These are phyloP conservation scores for Hsuehochloa calcarea DNA, from an alignment of 176 grass and related monocot genomes.

Conservation along the genomic window DNA sequence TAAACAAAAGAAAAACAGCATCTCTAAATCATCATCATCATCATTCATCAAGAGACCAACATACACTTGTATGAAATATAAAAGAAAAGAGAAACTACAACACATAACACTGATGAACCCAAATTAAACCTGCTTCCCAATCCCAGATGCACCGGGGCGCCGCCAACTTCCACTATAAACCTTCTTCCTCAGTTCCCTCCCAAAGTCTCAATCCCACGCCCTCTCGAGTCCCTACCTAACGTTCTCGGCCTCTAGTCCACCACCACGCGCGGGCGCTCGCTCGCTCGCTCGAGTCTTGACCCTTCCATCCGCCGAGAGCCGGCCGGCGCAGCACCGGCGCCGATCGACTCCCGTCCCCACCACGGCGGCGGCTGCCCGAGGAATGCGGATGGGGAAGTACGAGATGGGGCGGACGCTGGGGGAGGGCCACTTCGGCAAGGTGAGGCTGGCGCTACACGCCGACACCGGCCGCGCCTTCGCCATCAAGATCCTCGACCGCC, in stretches of 20 bases:
- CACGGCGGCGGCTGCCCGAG: neutral
- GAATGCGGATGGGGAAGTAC: slow-evolving; percentile 75
- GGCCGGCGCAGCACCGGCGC: neutral
- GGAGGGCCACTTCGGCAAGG: slow-evolving; percentile 86
- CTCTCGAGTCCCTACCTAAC: slow-evolving; percentile 12
- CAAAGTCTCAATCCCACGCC: neutral
- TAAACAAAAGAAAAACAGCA: neutral
- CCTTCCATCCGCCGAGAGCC: neutral
- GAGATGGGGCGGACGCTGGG: slow-evolving; percentile 79
- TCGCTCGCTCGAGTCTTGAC: neutral
- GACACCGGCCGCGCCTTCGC: slow-evolving; percentile 65
- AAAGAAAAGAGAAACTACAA: neutral
- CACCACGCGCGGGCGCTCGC: neutral
- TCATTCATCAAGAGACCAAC: no score
- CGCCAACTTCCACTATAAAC: slow-evolving; percentile 16
- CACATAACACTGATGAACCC: neutral
- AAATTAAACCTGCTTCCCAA: neutral
- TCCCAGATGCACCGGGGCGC: neutral
- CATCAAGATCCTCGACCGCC: slow-evolving; percentile 94
- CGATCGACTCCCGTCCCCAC: neutral
- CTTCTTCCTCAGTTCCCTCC: neutral
- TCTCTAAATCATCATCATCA: neutral
- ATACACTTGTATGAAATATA: neutral
- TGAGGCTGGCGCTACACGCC: slow-evolving; percentile 63
- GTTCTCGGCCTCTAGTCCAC: slow-evolving; percentile 11